These are phyloP conservation scores for Ascochyta rabiei DNA, from an alignment of 2,329 filamentous ascomycete species.

Conservation along the genomic window DNA sequence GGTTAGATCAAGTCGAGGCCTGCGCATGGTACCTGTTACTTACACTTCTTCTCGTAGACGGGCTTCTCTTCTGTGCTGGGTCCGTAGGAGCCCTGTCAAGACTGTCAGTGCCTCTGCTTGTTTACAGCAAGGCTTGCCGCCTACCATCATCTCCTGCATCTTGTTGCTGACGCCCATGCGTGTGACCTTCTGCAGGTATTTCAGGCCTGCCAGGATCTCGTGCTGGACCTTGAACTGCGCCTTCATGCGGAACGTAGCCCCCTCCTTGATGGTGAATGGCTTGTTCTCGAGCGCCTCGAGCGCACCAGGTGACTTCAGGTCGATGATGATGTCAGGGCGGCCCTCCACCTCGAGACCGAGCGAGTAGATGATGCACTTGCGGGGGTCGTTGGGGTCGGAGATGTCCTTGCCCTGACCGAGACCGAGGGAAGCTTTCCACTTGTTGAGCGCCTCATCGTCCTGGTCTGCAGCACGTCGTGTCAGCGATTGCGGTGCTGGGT, in stretches of 20 bases:
- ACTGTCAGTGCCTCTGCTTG: conserved; percentile 15
- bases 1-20: conserved; percentile 9
- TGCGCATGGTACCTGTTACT: conserved; percentile 43
- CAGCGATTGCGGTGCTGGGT: conserved; percentile 1
- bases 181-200: conserved; percentile 95
- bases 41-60: conserved; percentile 90
- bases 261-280: conserved; percentile 98
- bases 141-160: conserved; percentile 96
- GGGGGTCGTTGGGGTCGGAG: conserved; percentile 71
- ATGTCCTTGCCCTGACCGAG: conserved; percentile 67
- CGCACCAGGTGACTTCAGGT: conserved; percentile 76
- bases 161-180: conserved; percentile 87
- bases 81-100: conserved; percentile 79
- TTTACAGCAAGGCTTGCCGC: conserved; percentile 32
- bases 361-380: conserved; percentile 90
- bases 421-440: conserved; percentile 96
- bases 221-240: conserved; percentile 95
- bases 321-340: conserved; percentile 84
- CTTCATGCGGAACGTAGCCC: conserved; percentile 91
- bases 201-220: conserved; percentile 90
- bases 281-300: conserved; percentile 82
- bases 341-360: conserved; percentile 86
- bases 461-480: conserved; percentile 56
- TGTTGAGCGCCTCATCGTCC: conserved; percentile 90
- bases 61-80: conserved; percentile 90